Conservation (phyloP, 202 grass and related monocot species). For the Miscanthus sacchariflorus region DNA sequence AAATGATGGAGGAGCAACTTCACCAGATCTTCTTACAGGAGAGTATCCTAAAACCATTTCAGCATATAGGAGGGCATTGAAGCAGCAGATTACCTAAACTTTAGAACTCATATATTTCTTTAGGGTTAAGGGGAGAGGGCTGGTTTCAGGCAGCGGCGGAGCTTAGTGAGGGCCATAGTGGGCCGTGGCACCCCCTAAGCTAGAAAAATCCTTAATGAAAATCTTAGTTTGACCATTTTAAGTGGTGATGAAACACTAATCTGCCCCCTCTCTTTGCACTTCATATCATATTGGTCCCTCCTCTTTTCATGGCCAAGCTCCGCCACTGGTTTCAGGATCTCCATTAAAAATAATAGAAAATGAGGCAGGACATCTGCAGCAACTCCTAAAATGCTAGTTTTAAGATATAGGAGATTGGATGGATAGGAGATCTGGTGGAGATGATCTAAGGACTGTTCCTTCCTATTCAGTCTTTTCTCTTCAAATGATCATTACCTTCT, state of each 20-base stretch:
- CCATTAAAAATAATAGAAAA: background rate
- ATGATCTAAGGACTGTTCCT: background rate
- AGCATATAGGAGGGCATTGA: background rate
- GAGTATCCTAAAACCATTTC: background rate
- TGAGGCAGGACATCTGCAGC: background rate
- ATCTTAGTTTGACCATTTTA: too few relatives aligned
- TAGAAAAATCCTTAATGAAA: too few relatives aligned
- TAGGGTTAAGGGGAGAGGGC: background rate
- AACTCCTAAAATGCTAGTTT: background rate
- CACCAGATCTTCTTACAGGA: background rate
- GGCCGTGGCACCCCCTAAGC: too few relatives aligned
- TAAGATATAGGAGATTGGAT: background rate
- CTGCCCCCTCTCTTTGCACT: too few relatives aligned
- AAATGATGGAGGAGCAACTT: background rate
- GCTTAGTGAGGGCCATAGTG: too few relatives aligned
- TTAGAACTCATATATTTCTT: background rate
- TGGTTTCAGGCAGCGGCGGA: background rate
- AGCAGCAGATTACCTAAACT: background rate
- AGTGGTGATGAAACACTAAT: too few relatives aligned
- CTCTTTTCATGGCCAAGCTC: too few relatives aligned
- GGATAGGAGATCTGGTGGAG: too few relatives aligned
- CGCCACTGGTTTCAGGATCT: background rate
- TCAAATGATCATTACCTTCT: conserved; percentile 28
- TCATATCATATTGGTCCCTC: too few relatives aligned
- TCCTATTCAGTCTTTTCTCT: background rate